Base-by-base conservation (phyloP, 169 alveolate species). In the Plasmodium falciparum region DNA sequence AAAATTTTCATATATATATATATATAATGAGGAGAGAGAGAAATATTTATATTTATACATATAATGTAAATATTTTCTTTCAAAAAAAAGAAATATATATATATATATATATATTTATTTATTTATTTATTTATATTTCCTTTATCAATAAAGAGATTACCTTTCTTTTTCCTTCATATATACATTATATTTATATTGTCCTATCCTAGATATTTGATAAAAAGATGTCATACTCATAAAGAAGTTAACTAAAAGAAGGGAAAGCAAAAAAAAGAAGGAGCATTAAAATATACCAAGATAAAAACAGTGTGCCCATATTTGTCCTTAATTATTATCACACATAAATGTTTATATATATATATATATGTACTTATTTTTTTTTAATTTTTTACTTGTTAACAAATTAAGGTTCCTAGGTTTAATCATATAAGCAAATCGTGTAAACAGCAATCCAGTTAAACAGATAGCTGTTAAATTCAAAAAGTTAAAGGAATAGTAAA, bases 211-310 rank as follows among this genome's bases (percentile, higher is more conserved):
- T 56, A 80, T 80, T 61, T 80, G 90, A 69, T 80, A 80, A 61
- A 80, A n/a, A 22, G 90, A 78, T 71, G 90, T 80, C 58, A 80
- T 12, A 47, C 90, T 80, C 90, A 80, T 80, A 47, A 80, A 67
- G 24, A 80, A 17, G 90, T 80, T 80, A 67, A 80, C 90, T 80
- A n/a, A 22, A 15, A 61, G 50, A 72, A 22, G 62, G 11, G 47
- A 45, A 49, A 24, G 1, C 17, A 7, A 39, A 50, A 47, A 43
- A 29, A 39, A 2, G 13, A 12, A 65, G 45, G 15, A 33, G 17
- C n/a, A 50, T 33, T 33, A 33, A 33, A 6, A 5, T 33, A 33
- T 33, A 33, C 2, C 2, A 33, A 33, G 6, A 5, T 61, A 61
- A 61, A 61, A 13, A 61, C 20, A 61, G 20, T 54, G 1, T 61